A percentile compares a stretch with the other conserved stretches of the same genome.
Evolutionary conservation across 2,329 filamentous ascomycete species (phyloP).

Genomic region (Aspergillus terreus): DNA sequence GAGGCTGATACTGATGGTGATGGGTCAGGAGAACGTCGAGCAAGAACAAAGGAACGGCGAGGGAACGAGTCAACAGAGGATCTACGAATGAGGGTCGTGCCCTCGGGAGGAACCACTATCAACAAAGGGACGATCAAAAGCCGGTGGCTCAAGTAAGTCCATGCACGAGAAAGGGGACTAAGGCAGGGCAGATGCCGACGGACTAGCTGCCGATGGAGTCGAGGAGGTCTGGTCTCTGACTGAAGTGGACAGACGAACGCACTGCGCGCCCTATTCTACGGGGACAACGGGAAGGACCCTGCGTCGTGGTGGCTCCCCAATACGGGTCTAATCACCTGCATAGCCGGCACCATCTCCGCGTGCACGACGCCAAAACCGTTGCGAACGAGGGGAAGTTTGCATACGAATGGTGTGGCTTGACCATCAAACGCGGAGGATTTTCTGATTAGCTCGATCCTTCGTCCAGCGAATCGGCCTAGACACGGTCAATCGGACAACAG

Average conservation of each 20-base stretch:
- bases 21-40: conserved; percentile 3
- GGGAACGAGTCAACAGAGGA: conserved; percentile 2
- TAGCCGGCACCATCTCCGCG: conserved; percentile 30
- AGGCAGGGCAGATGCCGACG: conserved; percentile 1
- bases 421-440: conserved; percentile 25
- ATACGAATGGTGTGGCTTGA: conserved; percentile 19
- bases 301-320: conserved; percentile 18
- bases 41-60: neutral
- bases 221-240: conserved; percentile 12
- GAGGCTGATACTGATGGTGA: neutral
- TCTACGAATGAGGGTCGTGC: conserved; percentile 14
- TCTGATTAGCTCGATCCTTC: conserved; percentile 20
- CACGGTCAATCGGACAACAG: conserved; percentile 13
- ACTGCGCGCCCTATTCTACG: conserved; percentile 22
- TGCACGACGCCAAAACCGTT: conserved; percentile 23
- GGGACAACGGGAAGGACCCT: conserved; percentile 17
- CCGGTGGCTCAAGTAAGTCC: neutral
- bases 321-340: conserved; percentile 33
- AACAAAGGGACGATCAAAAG: neutral
- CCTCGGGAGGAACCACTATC: neutral
- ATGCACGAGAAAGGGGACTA: neutral
- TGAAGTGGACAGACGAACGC: conserved; percentile 29
- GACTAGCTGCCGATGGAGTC: neutral
- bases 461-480: conserved; percentile 18
- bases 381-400: conserved; percentile 10